Evolutionary conservation across 2,329 filamentous ascomycete species (phyloP), one percentile per base, ranked within the genome.

Genomic region (Ophiocordyceps australis): DNA sequence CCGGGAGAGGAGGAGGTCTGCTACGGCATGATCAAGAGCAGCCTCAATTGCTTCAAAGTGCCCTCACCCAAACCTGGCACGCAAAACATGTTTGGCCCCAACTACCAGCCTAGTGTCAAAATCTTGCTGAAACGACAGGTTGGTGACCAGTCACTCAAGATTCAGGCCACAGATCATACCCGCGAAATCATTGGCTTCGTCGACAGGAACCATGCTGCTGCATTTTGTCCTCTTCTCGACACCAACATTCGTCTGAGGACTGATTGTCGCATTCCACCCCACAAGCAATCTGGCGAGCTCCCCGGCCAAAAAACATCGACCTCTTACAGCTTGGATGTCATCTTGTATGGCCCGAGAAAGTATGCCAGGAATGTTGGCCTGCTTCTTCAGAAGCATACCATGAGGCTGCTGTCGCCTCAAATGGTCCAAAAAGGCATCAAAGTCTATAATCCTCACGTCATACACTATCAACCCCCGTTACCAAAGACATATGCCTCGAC

Each of bases 301-400:
- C 57, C 66, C 11, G 78, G 81, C 19, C 54, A 65, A 28, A 45
- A 58, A 1, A 67, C 65, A 4, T 82, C 78, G 2, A 54, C 59
- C 13, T 49, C 57, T 3, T 72, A 77, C 32, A 57, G 57, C 9
- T 57, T 86, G 15, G 71, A 78, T 14, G 55, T 93, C 15, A 80
- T 81, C 37, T 44, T 95, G 7, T 94, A 89, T 39, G 82, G 81
- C 1, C 74, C 78, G 6, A 60, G 73, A 20, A 74, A 69, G 30
- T 64, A 66, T 32, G 72, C 66, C 4, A 57, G 58, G 9, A 55
- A 61, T 8, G 65, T 94, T 20, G 85, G 81, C 3, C 65, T 54
- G 27, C 66, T 69, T 30, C 59, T 94, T 26, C 41, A 32, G 31
- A 70, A 70, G 34, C 64, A 64, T 33, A 66, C 73, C 31, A 49